These are phyloP conservation scores for Starmerella potacharoeniae DNA, from an alignment of 805 yeast species.

Conservation along the genomic window DNA sequence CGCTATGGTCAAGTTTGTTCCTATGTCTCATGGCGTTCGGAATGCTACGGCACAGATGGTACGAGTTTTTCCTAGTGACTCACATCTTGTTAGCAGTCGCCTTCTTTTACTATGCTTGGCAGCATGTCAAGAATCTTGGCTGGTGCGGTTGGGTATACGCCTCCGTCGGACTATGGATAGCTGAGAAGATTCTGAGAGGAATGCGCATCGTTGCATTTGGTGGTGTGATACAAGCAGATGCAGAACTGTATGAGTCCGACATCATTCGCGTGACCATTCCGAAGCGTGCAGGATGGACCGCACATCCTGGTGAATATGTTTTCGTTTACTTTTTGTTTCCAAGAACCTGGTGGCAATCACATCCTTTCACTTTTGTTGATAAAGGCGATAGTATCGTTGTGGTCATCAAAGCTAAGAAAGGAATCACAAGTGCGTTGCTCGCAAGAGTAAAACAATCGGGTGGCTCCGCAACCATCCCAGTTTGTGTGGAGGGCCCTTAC, in stretches of 20 bases:
- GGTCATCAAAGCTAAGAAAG: conserved; percentile 10
- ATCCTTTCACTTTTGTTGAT: conserved; percentile 48
- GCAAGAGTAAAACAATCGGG: not conserved
- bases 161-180: not conserved
- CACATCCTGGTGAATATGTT: conserved; percentile 8
- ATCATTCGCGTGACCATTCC: conserved; percentile 5
- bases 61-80: conserved; percentile 5
- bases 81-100: conserved; percentile 2
- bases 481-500: conserved; percentile 6
- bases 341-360: conserved; percentile 52
- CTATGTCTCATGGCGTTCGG: conserved; percentile 5
- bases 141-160: conserved; percentile 8
- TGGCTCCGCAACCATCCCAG: not conserved
- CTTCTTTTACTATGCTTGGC: conserved; percentile 5
- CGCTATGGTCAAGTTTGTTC: not conserved
- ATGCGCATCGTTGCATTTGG: conserved; percentile 1
- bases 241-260: not conserved
- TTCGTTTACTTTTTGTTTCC: conserved; percentile 31
- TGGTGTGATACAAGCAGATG: conserved; percentile 1
- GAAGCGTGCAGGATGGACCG: not conserved
- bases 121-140: conserved; percentile 9
- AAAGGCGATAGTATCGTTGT: not conserved
- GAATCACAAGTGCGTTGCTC: not conserved
- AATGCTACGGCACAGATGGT: conserved; percentile 3
- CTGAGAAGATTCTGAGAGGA: not conserved